A percentile compares a stretch with the other conserved stretches of the same genome.
phyloP scores from a whole-genome alignment of 768 basidiomycete genomes.

The Clathrus columnatus region DNA sequence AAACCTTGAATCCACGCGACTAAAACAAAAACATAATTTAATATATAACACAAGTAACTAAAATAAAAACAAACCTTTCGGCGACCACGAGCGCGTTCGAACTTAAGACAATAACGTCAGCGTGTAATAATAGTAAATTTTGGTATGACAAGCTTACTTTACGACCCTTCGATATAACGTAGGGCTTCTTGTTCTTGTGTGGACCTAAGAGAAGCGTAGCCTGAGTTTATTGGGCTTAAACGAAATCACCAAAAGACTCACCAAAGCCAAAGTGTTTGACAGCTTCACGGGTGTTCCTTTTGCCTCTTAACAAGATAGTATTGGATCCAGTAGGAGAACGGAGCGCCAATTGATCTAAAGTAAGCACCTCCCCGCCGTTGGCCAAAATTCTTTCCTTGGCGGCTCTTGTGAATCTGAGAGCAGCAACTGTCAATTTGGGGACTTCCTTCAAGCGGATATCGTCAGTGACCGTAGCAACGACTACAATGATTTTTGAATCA shows the following conservation, averaged over 20 bases:
- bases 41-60: background rate
- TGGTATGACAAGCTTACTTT: conserved; percentile 43
- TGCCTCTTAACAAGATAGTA: conserved; percentile 89
- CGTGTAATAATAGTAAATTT: background rate
- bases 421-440: conserved; percentile 89
- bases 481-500: conserved; percentile 77
- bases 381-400: conserved; percentile 93
- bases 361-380: conserved; percentile 90
- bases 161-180: conserved; percentile 92
- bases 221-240: background rate
- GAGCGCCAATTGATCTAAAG: conserved; percentile 93
- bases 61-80: conserved; percentile 45
- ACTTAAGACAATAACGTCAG: conserved; percentile 32
- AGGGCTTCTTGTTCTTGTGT: conserved; percentile 98
- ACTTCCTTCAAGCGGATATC: conserved; percentile 79
- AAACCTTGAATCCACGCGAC: conserved; percentile 95
- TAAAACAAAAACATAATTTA: conserved; percentile 1
- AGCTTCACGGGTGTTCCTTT: conserved; percentile 88
- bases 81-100: conserved; percentile 98
- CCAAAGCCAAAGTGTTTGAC: conserved; percentile 98
- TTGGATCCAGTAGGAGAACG: conserved; percentile 91
- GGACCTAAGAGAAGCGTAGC: conserved; percentile 43
- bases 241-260: conserved; percentile 17
- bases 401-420: conserved; percentile 86
- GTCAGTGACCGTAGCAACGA: conserved; percentile 90